A percentile compares a stretch with the other conserved stretches of the same genome.
Evolutionary conservation across 2,329 filamentous ascomycete species (phyloP).

Genomic region (Huntiella moniliformis): DNA sequence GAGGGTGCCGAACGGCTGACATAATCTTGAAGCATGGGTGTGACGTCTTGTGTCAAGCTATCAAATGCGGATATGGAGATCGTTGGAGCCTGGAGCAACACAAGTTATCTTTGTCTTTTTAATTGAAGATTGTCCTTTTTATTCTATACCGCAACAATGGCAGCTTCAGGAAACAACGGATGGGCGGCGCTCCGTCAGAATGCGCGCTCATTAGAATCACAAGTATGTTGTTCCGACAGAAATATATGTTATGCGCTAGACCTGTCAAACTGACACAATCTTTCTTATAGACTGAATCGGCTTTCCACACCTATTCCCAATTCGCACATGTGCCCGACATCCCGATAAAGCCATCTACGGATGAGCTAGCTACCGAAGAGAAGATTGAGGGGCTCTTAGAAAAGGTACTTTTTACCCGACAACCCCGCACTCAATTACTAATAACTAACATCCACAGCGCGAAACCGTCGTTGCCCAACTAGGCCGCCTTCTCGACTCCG

Average conservation of each 20-base stretch:
- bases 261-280: too few species aligned
- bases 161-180: slow-evolving; percentile 34
- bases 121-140: not conserved
- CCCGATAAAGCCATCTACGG: slow-evolving; percentile 64
- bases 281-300: slow-evolving; percentile 51
- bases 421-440: slow-evolving; percentile 12
- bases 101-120: slow-evolving; percentile 4
- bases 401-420: slow-evolving; percentile 33
- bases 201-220: slow-evolving; percentile 69
- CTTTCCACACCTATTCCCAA: slow-evolving; percentile 77
- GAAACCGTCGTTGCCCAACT: slow-evolving; percentile 68
- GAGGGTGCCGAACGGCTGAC: slow-evolving; percentile 4
- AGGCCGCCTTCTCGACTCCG: slow-evolving; percentile 76
- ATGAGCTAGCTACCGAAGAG: slow-evolving; percentile 61
- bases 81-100: slow-evolving; percentile 6
- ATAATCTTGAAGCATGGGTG: slow-evolving; percentile 9
- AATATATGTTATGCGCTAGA: too few species aligned
- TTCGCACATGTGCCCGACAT: slow-evolving; percentile 67
- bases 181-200: slow-evolving; percentile 94
- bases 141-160: slow-evolving; percentile 5
- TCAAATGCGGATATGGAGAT: slow-evolving; percentile 3
- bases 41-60: slow-evolving; percentile 4
- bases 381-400: slow-evolving; percentile 72
- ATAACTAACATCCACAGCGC: slow-evolving; percentile 35
- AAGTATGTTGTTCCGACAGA: slow-evolving; percentile 35